Base-by-base conservation (phyloP, 2,329 filamentous ascomycete genomes). In the Tolypocladium amazonense region DNA sequence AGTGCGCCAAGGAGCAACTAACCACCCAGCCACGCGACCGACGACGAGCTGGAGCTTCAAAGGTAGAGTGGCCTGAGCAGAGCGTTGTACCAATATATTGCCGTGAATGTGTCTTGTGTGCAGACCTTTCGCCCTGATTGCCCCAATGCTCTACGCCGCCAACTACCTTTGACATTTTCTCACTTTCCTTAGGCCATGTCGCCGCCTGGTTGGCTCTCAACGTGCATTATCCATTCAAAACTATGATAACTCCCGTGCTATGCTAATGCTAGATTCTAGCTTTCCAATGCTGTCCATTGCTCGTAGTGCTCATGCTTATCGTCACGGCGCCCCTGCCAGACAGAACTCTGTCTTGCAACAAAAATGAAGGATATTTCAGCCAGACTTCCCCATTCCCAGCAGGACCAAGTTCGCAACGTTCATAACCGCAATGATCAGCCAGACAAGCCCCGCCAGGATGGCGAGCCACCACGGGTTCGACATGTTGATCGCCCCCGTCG, bases 381-480 rank as follows among this genome's bases (percentile, higher is more conserved):
- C 43, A 7, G 47, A 52, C 27, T 33, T 52, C 8, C 47, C 47
- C 27, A 52, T 2, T 15, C 47, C 87, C 66, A 89, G 69, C 11
- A 92, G 70, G 3, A 90, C 89, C 64, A 92, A 70, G 62, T 90
- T 81, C 0, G 89, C 87, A n/a, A 91, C 78, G 69, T 93, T 92
- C 87, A 93, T 88, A 9, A 89, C 75, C 0, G 86, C 82, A 68
- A 94, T 90, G 35, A 92, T 72, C 1, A 87, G 61, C 90, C 90
- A 94, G 55, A 94, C 82, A 1, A 85, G 14, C 0, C 84, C 72
- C 0, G 76, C 75, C 3, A 91, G 62, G 0, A 73, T 71, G 0
- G 83, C 77, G 9, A 85, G 80, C 58, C 86, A 73, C 83, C 88
- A 89, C 56, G 84, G 79, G 68, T 93, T 94, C 41, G 82, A 79